A percentile compares a stretch with the other conserved stretches of the same genome.
Conservation (phyloP, 352 stramenopile genomes). For the Globisporangium perplexum region DNA sequence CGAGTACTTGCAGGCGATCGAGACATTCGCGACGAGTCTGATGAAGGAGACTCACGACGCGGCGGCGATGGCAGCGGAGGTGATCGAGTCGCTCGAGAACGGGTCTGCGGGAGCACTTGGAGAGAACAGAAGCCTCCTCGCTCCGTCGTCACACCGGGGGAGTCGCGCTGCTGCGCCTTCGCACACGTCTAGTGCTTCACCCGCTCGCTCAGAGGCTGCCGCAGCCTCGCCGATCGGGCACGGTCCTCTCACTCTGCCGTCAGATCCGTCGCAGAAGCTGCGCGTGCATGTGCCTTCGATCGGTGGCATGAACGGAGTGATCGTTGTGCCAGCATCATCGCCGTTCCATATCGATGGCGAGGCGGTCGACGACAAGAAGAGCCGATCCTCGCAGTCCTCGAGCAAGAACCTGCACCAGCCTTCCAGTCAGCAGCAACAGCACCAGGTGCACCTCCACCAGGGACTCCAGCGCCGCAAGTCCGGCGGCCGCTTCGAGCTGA, state of each 20-base stretch:
- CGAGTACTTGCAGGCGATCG: constrained; percentile 72
- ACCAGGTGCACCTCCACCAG: constrained; percentile 11
- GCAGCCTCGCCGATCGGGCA: constrained; percentile 32
- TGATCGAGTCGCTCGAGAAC: not conserved
- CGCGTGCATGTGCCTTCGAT: constrained; percentile 53
- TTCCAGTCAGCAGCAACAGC: constrained; percentile 3
- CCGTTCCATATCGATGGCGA: not conserved
- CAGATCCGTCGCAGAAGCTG: constrained; percentile 46
- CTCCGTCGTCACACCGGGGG: not conserved
- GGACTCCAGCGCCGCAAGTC: constrained; percentile 27
- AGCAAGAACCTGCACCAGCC: constrained; percentile 11
- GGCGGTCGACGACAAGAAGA: not conserved
- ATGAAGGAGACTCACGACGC: constrained; percentile 38
- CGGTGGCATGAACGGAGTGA: constrained; percentile 47
- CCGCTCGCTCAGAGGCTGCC: not conserved
- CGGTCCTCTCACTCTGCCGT: constrained; percentile 42
- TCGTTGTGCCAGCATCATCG: constrained; percentile 35
- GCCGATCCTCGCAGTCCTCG: constrained; percentile 2
- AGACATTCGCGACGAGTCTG: constrained; percentile 61
- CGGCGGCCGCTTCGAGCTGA: constrained; percentile 25
- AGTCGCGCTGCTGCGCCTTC: not conserved
- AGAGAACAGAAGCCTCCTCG: not conserved
- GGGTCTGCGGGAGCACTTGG: not conserved
- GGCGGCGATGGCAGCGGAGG: not conserved
- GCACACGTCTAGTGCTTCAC: not conserved